phyloP scores from a whole-genome alignment of 78 protist species.

The Dictyostelium firmibasis region DNA sequence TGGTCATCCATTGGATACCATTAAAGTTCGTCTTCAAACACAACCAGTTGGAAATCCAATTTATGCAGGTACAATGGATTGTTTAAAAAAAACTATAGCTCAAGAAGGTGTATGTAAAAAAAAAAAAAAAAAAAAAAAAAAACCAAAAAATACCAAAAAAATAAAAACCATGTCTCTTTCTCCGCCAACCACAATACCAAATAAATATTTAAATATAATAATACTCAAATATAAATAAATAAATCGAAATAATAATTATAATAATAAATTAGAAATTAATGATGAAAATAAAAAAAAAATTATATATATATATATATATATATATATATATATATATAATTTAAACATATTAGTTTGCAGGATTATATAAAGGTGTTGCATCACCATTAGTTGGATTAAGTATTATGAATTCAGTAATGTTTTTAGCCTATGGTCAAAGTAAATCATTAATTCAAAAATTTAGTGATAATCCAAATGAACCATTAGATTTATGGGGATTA shows the following conservation, averaged over 20 bases:
- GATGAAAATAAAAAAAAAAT: too few species aligned
- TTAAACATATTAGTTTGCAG: constrained; percentile 59
- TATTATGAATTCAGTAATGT: constrained; percentile 76
- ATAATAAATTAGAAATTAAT: too few species aligned
- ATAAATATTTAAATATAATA: neutral
- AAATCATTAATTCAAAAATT: constrained; percentile 33
- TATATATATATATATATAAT: too few species aligned
- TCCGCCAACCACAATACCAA: neutral
- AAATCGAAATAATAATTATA: too few species aligned
- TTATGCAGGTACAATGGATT: constrained; percentile 77
- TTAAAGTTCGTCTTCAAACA: constrained; percentile 81
- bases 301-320: too few species aligned
- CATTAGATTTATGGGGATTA: constrained; percentile 15
- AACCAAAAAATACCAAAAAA: too few species aligned
- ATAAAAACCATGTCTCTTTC: neutral
- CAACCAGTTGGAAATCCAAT: constrained; percentile 78
- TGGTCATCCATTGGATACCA: constrained; percentile 82
- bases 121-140: neutral
- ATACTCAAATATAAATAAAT: neutral
- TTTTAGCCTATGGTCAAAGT: constrained; percentile 76
- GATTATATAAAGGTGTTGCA: constrained; percentile 82
- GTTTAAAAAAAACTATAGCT: constrained; percentile 65
- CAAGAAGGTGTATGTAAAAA: constrained; percentile 74
- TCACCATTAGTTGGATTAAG: constrained; percentile 82
- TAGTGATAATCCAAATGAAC: neutral